Percentiles rank a stretch among this genome's conserved stretches.
phyloP scores from a whole-genome alignment of 768 basidiomycete species.

The Lentinula sp. region DNA sequence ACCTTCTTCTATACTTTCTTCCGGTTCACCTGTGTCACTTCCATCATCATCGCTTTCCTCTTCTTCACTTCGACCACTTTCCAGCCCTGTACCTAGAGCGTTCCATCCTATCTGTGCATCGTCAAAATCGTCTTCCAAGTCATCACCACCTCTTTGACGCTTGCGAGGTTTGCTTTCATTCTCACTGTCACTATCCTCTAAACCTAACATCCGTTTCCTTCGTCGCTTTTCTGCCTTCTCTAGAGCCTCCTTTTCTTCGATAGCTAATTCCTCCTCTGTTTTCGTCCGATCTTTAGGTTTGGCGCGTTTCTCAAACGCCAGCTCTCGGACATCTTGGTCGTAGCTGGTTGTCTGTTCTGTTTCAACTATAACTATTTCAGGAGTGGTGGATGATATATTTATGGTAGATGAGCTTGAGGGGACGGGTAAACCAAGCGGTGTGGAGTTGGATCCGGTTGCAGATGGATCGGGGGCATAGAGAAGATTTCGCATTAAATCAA shows the following conservation, averaged over 20 bases:
- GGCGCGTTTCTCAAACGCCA: conserved; percentile 90
- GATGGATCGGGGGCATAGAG: conserved; percentile 40
- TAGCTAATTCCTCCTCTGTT: conserved; percentile 90
- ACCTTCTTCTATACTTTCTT: conserved; percentile 28
- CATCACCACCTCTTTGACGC: conserved; percentile 67
- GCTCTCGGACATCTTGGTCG: conserved; percentile 86
- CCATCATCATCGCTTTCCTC: conserved; percentile 26
- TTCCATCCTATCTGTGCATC: conserved; percentile 32
- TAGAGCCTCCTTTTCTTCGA: conserved; percentile 81
- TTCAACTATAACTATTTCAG: conserved; percentile 18
- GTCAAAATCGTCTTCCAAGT: conserved; percentile 84
- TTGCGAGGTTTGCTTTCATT: conserved; percentile 52
- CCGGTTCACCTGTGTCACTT: conserved; percentile 31
- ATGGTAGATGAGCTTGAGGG: conserved; percentile 36
- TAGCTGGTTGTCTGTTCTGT: conserved; percentile 60
- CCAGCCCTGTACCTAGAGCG: conserved; percentile 36
- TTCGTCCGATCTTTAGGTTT: conserved; percentile 94
- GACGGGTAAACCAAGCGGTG: conserved; percentile 5
- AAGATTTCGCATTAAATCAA: conserved; percentile 71
- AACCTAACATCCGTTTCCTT: conserved; percentile 78
- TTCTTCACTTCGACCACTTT: conserved; percentile 22
- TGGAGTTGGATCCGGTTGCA: background rate
- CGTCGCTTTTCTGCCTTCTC: conserved; percentile 82
- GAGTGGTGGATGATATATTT: conserved; percentile 29
- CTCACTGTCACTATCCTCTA: conserved; percentile 62